These are phyloP conservation scores for Saccharomycopsis babjevae DNA, from an alignment of 805 yeast genomes.

Conservation along the genomic window DNA sequence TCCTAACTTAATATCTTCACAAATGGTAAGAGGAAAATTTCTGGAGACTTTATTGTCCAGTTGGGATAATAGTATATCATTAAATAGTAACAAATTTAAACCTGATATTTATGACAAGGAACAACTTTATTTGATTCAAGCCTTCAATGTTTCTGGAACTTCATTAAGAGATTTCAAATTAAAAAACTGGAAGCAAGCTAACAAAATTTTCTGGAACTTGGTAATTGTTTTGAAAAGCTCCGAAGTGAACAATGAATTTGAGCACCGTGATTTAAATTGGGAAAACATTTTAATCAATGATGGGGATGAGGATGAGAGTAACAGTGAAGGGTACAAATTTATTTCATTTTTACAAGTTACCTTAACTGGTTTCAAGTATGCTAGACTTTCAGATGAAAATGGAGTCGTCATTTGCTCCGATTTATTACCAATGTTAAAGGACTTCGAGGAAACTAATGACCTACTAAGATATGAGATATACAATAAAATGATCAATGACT, in stretches of 20 bases:
- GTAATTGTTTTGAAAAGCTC: conserved; percentile 39
- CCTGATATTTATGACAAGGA: conserved; percentile 29
- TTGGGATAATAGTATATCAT: conserved; percentile 33
- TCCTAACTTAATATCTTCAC: conserved; percentile 32
- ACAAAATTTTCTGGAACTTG: conserved; percentile 43
- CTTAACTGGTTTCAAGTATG: conserved; percentile 48
- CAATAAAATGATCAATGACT: conserved; percentile 26
- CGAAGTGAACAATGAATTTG: conserved; percentile 45
- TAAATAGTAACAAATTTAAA: conserved; percentile 24
- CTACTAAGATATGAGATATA: conserved; percentile 56
- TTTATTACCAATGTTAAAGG: background rate
- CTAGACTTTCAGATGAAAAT: conserved; percentile 33
- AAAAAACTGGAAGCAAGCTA: conserved; percentile 30
- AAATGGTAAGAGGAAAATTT: conserved; percentile 37
- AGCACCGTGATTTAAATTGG: conserved; percentile 64
- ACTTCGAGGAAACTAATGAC: conserved; percentile 26
- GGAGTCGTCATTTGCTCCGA: conserved; percentile 20
- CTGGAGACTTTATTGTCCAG: conserved; percentile 32
- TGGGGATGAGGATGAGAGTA: conserved; percentile 3
- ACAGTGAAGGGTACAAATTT: background rate
- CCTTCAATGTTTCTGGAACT: conserved; percentile 32
- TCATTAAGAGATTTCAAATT: conserved; percentile 37
- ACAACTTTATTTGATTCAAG: conserved; percentile 27
- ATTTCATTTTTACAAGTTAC: conserved; percentile 29
- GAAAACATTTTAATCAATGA: conserved; percentile 43